These are phyloP conservation scores for Venturia nashicola DNA, from an alignment of 2,329 filamentous ascomycete species.

Conservation along the genomic window DNA sequence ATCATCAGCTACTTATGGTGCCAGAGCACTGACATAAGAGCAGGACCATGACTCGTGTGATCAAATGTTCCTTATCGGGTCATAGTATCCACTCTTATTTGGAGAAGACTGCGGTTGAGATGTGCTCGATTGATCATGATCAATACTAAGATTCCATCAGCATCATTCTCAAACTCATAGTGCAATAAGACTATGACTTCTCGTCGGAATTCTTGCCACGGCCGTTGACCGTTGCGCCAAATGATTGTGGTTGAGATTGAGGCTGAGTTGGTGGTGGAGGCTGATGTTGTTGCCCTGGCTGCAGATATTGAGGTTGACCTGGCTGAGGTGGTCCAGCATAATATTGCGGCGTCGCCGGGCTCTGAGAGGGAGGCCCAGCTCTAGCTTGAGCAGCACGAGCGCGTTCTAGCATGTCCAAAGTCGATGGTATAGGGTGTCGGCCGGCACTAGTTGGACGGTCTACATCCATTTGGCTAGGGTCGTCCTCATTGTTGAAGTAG, in stretches of 20 bases:
- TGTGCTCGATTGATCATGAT: background rate
- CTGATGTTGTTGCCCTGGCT: background rate
- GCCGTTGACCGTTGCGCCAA: background rate
- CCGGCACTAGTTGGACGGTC: slow-evolving; percentile 1
- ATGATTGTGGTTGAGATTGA: background rate
- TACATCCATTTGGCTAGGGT: slow-evolving; percentile 4
- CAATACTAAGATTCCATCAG: background rate
- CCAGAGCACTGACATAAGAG: background rate
- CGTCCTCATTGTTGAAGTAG: slow-evolving; percentile 4
- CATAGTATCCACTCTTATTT: background rate
- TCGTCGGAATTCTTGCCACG: background rate
- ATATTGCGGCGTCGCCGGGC: background rate
- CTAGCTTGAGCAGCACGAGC: slow-evolving; percentile 5
- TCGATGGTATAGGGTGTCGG: background rate
- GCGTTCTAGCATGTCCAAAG: slow-evolving; percentile 4
- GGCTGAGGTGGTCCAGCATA: background rate
- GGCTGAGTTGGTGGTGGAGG: background rate
- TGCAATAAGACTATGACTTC: background rate
- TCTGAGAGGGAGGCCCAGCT: background rate
- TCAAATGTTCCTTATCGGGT: background rate
- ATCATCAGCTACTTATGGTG: background rate
- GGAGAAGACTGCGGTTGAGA: background rate
- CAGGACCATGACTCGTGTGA: background rate
- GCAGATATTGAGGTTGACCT: slow-evolving; percentile 1
- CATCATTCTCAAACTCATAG: background rate